These are phyloP conservation scores for Apiotrichum sp. DNA, from an alignment of 1,284 basidiomycete genomes.

Conservation along the genomic window DNA sequence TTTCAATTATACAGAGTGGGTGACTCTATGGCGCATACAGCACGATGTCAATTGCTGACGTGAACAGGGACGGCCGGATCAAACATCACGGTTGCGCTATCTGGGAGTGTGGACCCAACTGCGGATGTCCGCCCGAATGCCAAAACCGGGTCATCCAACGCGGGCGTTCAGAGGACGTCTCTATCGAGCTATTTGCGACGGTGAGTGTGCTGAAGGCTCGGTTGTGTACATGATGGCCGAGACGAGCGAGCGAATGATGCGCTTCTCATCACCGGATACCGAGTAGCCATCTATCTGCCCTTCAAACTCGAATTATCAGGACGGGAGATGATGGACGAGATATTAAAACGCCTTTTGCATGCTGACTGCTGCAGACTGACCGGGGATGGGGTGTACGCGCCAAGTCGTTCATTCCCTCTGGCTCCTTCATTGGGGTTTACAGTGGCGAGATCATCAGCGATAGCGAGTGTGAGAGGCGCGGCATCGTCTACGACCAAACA, in stretches of 20 bases:
- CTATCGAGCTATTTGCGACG: constrained; percentile 59
- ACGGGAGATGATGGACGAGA: no score
- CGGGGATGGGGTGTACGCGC: constrained; percentile 74
- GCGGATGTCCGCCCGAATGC: constrained; percentile 72
- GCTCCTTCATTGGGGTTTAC: constrained; percentile 75
- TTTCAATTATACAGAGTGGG: constrained; percentile 59
- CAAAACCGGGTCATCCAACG: constrained; percentile 76
- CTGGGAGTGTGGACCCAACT: constrained; percentile 79
- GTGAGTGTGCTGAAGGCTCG: constrained; percentile 6
- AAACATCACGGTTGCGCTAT: constrained; percentile 58
- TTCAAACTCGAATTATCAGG: no score
- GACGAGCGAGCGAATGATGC: no score
- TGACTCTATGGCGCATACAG: background rate
- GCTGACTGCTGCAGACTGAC: constrained; percentile 21
- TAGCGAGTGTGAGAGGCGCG: constrained; percentile 60
- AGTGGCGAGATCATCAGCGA: constrained; percentile 74
- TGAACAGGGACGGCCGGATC: constrained; percentile 30
- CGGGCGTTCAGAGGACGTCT: constrained; percentile 60
- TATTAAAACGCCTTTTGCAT: background rate
- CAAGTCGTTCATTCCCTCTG: constrained; percentile 57
- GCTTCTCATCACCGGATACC: no score
- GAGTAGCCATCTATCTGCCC: no score
- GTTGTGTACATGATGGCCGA: no score
- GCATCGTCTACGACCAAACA: constrained; percentile 62
- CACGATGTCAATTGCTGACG: background rate